Evolutionary conservation across 306 rosid genomes (phyloP), one percentile per base, ranked within the genome.

Genomic region (Rosa persica): DNA sequence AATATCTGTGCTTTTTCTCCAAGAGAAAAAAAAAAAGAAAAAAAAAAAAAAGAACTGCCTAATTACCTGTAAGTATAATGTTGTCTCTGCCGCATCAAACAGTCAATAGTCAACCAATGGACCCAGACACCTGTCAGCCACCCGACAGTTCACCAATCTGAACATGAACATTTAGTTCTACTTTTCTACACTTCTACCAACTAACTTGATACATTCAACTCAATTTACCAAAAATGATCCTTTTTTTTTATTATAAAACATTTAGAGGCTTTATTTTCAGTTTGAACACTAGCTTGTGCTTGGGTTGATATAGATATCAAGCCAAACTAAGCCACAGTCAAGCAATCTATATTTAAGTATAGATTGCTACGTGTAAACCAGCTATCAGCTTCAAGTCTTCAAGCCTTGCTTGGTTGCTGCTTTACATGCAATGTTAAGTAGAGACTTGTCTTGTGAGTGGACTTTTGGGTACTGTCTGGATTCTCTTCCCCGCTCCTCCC

Each of bases 251-350:
- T 30, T 30, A 30, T 30, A 43, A 43, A 52, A 52, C 20, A 20
- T n/a, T 42, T 38, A 52, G 5, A 12, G 48, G 80, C 82, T 81
- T 74, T 11, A 73, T 42, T 11, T 34, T n/a, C n/a, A 6, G 25
- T 44, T 38, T 57, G 20, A 23, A 51, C 34, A 30, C 34, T 30
- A 30, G 34, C 34, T 30, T 30, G 34, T 30, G 34, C 34, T 30
- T 30, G 34, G 34, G 34, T 30, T 30, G 34, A 19, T 17, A 52
- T 17, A 17, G 9, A 8, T 17, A 52, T 52, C 57, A 51, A 51
- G 57, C 57, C 58, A 52, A 52, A 52, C 23, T 17, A 52, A 52
- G 22, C 58, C 58, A 52, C 5, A 10, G 6, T 52, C 9, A 52
- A 52, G 22, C 8, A 17, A 52, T 17, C 58, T 52, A 4, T 5